These are phyloP conservation scores for Russula sp. DNA, from an alignment of 768 basidiomycete genomes.

Conservation along the genomic window DNA sequence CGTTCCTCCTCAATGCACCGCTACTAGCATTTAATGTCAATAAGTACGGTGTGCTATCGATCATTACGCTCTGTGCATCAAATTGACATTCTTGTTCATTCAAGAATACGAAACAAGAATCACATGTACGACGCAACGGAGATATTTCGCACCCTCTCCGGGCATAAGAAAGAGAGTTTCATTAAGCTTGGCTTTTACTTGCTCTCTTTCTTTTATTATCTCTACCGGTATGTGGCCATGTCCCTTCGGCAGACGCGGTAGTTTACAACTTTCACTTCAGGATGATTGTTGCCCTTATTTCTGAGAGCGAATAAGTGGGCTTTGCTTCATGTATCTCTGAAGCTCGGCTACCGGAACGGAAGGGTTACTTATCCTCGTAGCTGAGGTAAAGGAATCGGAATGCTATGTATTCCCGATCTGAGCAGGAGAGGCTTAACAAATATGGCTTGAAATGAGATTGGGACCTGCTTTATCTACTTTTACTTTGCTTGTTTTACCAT, in stretches of 20 bases:
- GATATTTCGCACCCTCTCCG: slow-evolving; percentile 90
- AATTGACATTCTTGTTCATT: background rate
- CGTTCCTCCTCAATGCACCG: slow-evolving; percentile 85
- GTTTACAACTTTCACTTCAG: slow-evolving; percentile 24
- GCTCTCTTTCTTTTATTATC: slow-evolving; percentile 86
- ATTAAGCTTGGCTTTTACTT: slow-evolving; percentile 93
- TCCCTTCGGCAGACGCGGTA: background rate
- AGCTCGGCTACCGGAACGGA: background rate
- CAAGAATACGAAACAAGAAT: slow-evolving; percentile 82
- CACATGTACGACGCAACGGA: slow-evolving; percentile 99
- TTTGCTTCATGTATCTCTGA: background rate
- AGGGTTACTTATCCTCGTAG: background rate
- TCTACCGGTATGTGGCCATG: slow-evolving; percentile 62
- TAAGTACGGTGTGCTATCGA: slow-evolving; percentile 54
- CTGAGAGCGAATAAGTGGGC: slow-evolving; percentile 32
- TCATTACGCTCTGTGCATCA: background rate
- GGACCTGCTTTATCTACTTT: slow-evolving; percentile 22
- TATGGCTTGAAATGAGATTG: slow-evolving; percentile 4
- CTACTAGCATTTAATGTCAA: slow-evolving; percentile 86
- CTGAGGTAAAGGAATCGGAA: slow-evolving; percentile 2
- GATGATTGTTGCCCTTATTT: slow-evolving; percentile 49
- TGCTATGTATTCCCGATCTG: slow-evolving; percentile 3
- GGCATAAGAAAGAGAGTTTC: slow-evolving; percentile 95
- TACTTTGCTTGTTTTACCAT: slow-evolving; percentile 23
- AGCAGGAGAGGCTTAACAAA: background rate